These are phyloP conservation scores for Leishmania tarentolae DNA, from an alignment of 208 protist genomes.

Conservation along the genomic window DNA sequence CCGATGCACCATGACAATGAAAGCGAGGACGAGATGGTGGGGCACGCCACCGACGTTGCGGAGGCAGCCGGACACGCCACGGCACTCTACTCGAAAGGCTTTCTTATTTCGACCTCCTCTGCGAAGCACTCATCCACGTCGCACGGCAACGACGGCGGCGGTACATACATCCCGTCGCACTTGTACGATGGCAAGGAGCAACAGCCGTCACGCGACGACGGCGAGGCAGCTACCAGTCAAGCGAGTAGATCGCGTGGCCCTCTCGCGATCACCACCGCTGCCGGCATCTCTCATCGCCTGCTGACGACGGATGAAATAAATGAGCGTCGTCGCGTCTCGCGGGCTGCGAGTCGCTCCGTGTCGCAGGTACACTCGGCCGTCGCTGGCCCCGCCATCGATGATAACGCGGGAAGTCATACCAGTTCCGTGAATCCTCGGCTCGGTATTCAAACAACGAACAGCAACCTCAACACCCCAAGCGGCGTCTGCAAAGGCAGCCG, in stretches of 20 bases:
- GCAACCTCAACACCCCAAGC: constrained; percentile 22
- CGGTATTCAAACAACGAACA: constrained; percentile 4
- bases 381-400: not conserved
- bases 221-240: constrained; percentile 6
- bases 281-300: constrained; percentile 26
- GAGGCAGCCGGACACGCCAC: not conserved
- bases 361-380: constrained; percentile 1
- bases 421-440: not conserved
- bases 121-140: not conserved
- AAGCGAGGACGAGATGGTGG: not conserved
- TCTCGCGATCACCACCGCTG: constrained; percentile 8
- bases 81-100: constrained; percentile 29
- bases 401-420: not conserved
- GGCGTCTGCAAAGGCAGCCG: constrained; percentile 13
- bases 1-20: constrained; percentile 15
- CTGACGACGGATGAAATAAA: constrained; percentile 29
- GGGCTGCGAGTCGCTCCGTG: constrained; percentile 10
- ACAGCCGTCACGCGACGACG: constrained; percentile 1
- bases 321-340: constrained; percentile 15
- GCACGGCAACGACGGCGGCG: not conserved
- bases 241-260: constrained; percentile 20
- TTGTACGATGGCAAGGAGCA: constrained; percentile 13
- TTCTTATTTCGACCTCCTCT: constrained; percentile 17
- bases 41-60: not conserved
- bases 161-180: constrained; percentile 9